Conservation (phyloP, 306 rosid genomes). For the Canavalia gladiata region DNA sequence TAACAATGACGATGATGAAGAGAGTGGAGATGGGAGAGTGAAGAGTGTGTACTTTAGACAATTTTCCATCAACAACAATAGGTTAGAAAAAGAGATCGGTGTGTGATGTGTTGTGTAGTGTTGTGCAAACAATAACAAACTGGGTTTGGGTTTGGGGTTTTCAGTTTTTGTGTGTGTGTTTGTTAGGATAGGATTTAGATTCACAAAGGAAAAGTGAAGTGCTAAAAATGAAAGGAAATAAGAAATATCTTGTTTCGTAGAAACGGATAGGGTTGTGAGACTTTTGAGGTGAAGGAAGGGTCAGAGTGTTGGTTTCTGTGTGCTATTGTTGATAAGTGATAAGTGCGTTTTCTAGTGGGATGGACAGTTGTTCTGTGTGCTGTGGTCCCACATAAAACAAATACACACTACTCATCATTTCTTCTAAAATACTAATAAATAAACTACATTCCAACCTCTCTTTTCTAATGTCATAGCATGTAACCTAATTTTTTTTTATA, state of each 20-base stretch:
- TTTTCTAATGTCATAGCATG: too few relatives aligned
- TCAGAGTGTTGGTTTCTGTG: conserved; percentile 40
- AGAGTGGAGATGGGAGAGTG: neutral
- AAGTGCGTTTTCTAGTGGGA: conserved; percentile 52
- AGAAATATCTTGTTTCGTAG: conserved; percentile 18
- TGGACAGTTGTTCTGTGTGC: conserved; percentile 38
- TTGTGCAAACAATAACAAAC: neutral
- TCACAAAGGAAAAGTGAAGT: neutral
- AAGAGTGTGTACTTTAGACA: conserved; percentile 33
- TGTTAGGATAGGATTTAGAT: neutral
- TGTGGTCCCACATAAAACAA: neutral
- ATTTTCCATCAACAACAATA: conserved; percentile 55
- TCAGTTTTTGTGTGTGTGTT: too few relatives aligned
- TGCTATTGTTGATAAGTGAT: conserved; percentile 53
- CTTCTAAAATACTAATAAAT: too few relatives aligned
- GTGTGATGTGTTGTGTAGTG: neutral
- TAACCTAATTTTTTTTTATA: too few relatives aligned
- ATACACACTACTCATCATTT: too few relatives aligned
- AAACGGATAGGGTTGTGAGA: conserved; percentile 46
- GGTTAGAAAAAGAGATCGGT: neutral
- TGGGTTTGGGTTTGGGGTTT: neutral
- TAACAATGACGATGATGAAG: conserved; percentile 17
- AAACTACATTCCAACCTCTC: too few relatives aligned
- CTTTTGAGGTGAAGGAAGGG: conserved; percentile 41
- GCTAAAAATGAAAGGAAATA: neutral